A percentile compares a stretch with the other conserved stretches of the same genome.
Conservation (phyloP, 2,329 filamentous ascomycete genomes). For the Verticillium nubilum region DNA sequence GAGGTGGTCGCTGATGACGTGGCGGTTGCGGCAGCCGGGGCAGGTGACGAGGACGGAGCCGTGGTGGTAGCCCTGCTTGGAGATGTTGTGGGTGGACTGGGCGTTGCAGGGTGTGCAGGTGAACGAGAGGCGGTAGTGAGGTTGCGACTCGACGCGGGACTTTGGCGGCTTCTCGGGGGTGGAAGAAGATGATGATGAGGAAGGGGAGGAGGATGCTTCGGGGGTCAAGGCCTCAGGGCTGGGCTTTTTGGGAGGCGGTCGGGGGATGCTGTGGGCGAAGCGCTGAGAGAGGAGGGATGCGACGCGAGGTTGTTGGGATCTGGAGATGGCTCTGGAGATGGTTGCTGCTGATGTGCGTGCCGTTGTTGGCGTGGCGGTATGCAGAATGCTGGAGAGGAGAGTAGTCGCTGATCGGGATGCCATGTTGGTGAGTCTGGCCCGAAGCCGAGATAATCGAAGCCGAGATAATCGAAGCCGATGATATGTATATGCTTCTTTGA, state of each 20-base stretch:
- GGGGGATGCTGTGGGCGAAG: slow-evolving; percentile 22
- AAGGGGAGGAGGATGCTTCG: slow-evolving; percentile 7
- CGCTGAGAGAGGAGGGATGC: slow-evolving; percentile 3
- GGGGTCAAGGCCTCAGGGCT: neutral
- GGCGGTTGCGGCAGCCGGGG: slow-evolving; percentile 77
- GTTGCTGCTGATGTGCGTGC: slow-evolving; percentile 1
- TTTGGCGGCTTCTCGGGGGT: slow-evolving; percentile 6
- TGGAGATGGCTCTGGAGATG: neutral
- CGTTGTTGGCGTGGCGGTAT: slow-evolving; percentile 1
- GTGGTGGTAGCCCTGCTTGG: slow-evolving; percentile 91
- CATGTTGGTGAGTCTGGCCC: slow-evolving; percentile 1
- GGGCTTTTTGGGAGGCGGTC: slow-evolving; percentile 7
- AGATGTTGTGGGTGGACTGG: slow-evolving; percentile 78
- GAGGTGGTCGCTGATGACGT: slow-evolving; percentile 89
- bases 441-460: too few species aligned
- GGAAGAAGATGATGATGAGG: slow-evolving; percentile 22
- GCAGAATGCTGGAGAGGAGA: slow-evolving; percentile 7
- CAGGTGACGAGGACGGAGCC: slow-evolving; percentile 88
- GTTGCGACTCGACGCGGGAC: slow-evolving; percentile 33
- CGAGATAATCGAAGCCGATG: neutral
- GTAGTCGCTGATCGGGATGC: slow-evolving; percentile 5
- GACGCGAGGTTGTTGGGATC: neutral
- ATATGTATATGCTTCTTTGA: neutral
- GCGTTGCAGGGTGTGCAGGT: slow-evolving; percentile 82
- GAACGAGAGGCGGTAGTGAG: slow-evolving; percentile 83